These are phyloP conservation scores for Entophlyctis helioformis DNA, from an alignment of 192 early-diverging fungal species.

Conservation along the genomic window DNA sequence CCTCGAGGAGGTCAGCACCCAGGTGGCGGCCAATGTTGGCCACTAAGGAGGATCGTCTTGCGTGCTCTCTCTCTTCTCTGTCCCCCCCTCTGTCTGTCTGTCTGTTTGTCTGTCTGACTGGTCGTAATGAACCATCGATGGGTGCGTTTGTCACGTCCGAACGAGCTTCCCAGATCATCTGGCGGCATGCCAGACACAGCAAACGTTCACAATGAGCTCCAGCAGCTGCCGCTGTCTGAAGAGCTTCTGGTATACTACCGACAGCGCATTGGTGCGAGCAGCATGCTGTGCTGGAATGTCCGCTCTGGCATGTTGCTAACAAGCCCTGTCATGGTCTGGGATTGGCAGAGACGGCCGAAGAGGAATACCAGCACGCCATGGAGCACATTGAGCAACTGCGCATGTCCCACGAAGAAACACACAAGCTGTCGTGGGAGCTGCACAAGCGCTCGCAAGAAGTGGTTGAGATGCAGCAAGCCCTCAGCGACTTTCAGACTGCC, in stretches of 20 bases:
- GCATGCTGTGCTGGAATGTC: neutral
- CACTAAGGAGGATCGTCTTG: too few relatives aligned
- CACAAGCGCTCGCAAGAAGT: conserved; percentile 30
- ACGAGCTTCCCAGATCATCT: too few relatives aligned
- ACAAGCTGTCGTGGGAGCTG: conserved; percentile 30
- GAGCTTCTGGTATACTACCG: conserved; percentile 25
- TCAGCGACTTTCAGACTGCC: conserved; percentile 28
- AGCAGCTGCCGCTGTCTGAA: conserved; percentile 19
- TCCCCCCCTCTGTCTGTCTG: too few relatives aligned
- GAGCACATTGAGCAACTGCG: conserved; percentile 20
- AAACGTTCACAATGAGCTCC: too few relatives aligned
- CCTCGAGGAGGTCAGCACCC: too few relatives aligned
- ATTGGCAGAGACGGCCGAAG: conserved; percentile 20
- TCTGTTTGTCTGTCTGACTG: too few relatives aligned
- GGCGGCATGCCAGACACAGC: too few relatives aligned
- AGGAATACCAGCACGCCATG: conserved; percentile 21
- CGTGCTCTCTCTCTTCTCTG: too few relatives aligned
- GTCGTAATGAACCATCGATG: too few relatives aligned
- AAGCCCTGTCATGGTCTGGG: neutral
- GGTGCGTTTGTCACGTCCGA: too few relatives aligned
- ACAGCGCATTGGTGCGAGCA: conserved; percentile 9
- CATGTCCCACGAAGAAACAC: conserved; percentile 32
- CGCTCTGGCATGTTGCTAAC: neutral
- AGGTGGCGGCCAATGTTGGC: too few relatives aligned
- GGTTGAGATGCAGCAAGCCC: conserved; percentile 30